A percentile compares a stretch with the other conserved stretches of the same genome.
phyloP scores from a whole-genome alignment of 1,284 basidiomycete species.

The Microbotryum intermedium region DNA sequence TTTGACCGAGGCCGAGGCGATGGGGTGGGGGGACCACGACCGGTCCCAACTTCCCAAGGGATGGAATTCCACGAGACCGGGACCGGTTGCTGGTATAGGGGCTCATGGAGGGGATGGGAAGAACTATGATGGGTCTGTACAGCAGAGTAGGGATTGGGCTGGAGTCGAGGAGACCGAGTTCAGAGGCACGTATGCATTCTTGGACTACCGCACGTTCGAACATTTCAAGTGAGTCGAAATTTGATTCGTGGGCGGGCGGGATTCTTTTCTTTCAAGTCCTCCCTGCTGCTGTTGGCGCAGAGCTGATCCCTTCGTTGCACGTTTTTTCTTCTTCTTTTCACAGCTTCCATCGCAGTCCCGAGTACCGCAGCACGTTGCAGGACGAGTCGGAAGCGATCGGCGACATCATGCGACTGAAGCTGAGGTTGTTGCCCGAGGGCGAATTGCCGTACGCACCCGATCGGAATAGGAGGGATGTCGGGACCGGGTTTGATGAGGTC shows the following conservation, averaged over 20 bases:
- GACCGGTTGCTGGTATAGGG: too few species aligned
- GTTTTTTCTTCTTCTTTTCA: neutral
- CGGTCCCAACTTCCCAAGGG: neutral
- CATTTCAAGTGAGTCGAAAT: neutral
- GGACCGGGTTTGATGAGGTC: neutral
- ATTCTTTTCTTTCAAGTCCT: too few species aligned
- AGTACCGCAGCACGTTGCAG: slow-evolving; percentile 1
- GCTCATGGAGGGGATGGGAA: neutral
- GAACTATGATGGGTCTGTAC: neutral
- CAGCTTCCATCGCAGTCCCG: slow-evolving; percentile 2
- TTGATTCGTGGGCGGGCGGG: too few species aligned
- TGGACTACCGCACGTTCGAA: neutral
- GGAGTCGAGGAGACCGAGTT: slow-evolving; percentile 11
- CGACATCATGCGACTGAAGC: slow-evolving; percentile 17
- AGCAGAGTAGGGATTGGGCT: slow-evolving; percentile 17
- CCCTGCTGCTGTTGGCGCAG: neutral
- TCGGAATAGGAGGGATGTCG: neutral
- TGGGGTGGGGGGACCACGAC: slow-evolving; percentile 4
- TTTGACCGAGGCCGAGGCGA: slow-evolving; percentile 4
- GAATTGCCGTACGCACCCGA: slow-evolving; percentile 4
- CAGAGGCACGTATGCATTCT: slow-evolving; percentile 12
- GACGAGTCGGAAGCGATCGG: slow-evolving; percentile 24
- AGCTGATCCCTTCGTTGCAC: neutral
- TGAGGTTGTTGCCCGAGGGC: slow-evolving; percentile 16
- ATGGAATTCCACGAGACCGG: slow-evolving; percentile 1